Evolutionary conservation across 805 yeast genomes (phyloP).

Genomic region (Monosporozyma solicola): DNA sequence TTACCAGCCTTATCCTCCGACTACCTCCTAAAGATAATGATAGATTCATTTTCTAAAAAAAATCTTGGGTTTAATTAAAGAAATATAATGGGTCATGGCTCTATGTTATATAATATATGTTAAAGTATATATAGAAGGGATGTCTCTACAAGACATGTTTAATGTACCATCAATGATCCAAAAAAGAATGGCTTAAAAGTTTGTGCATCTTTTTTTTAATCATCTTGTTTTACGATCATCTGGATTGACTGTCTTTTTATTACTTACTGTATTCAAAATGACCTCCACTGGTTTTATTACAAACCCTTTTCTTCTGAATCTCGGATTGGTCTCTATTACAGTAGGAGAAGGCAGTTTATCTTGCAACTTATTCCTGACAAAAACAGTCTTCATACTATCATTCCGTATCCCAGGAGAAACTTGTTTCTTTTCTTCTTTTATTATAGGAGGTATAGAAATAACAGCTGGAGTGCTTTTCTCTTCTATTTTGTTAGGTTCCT

Average conservation of each 20-base stretch:
- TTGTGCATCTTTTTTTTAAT: neutral
- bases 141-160: neutral
- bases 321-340: neutral
- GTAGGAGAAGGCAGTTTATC: neutral
- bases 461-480: no score
- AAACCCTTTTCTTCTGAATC: neutral
- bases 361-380: neutral
- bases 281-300: neutral
- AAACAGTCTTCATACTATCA: neutral
- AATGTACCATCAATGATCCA: neutral
- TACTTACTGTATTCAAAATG: neutral
- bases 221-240: neutral
- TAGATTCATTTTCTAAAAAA: neutral
- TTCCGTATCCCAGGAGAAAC: neutral
- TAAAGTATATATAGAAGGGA: neutral
- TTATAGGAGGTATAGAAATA: neutral
- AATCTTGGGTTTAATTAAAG: neutral
- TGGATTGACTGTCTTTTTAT: neutral
- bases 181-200: neutral
- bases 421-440: neutral
- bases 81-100: neutral
- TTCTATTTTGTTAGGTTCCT: neutral
- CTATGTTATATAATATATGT: neutral
- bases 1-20: neutral
- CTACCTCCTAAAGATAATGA: neutral